These are phyloP conservation scores for Leucoagaricus sp. DNA, from an alignment of 1,284 basidiomycete genomes.

Conservation along the genomic window DNA sequence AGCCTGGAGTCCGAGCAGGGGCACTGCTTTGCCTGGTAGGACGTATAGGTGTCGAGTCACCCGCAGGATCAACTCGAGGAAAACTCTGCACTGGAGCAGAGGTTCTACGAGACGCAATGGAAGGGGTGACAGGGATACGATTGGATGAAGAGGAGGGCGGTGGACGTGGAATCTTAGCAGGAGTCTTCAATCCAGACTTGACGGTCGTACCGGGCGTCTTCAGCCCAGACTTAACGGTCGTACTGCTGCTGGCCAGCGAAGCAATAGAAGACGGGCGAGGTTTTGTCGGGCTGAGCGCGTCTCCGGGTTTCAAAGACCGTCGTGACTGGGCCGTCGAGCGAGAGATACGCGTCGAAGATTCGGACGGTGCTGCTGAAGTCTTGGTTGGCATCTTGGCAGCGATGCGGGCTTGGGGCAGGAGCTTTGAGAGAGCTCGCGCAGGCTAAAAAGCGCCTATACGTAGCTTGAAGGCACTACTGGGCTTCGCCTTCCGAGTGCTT, in stretches of 20 bases:
- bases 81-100: slow-evolving; percentile 28
- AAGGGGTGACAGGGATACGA: slow-evolving; percentile 22
- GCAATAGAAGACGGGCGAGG: slow-evolving; percentile 28
- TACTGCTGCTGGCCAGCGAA: slow-evolving; percentile 25
- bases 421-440: not conserved
- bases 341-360: slow-evolving; percentile 29
- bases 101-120: slow-evolving; percentile 25
- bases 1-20: slow-evolving; percentile 13
- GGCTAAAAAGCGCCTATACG: not conserved
- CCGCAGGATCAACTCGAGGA: slow-evolving; percentile 22
- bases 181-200: slow-evolving; percentile 16
- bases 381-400: slow-evolving; percentile 2
- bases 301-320: slow-evolving; percentile 20
- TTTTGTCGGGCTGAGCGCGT: slow-evolving; percentile 23
- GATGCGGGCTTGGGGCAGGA: not conserved
- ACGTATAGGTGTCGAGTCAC: slow-evolving; percentile 20
- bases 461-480: not conserved
- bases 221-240: slow-evolving; percentile 25
- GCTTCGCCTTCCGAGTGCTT: too few species aligned
- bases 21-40: slow-evolving; percentile 16
- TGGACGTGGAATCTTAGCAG: slow-evolving; percentile 23
- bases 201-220: slow-evolving; percentile 13
- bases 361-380: slow-evolving; percentile 22
- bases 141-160: slow-evolving; percentile 24
- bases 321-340: slow-evolving; percentile 23